Conservation (phyloP, 2,329 filamentous ascomycete genomes). For the Curvularia spicifera region DNA sequence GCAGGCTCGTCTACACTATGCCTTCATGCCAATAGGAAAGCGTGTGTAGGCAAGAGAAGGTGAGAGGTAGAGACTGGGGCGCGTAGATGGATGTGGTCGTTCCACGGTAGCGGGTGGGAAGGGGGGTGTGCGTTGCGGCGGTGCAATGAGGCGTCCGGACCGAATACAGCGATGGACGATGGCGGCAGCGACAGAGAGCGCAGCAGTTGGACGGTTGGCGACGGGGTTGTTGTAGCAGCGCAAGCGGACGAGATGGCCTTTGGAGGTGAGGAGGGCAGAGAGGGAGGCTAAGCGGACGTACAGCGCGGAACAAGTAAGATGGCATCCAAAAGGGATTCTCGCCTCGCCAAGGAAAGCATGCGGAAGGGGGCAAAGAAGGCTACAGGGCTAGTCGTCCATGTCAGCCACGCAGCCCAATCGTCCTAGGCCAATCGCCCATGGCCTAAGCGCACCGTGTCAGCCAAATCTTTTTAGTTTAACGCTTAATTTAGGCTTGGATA, state of each 20-base stretch:
- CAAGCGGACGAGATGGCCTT: not conserved
- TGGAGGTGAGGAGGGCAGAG: not conserved
- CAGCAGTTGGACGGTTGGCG: not conserved
- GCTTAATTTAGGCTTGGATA: conserved; percentile 10
- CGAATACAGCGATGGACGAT: conserved; percentile 3
- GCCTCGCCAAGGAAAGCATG: conserved; percentile 12
- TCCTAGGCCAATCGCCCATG: conserved; percentile 10
- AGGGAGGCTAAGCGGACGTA: conserved; percentile 10
- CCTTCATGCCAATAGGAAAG: conserved; percentile 32
- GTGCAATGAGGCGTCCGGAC: conserved; percentile 10
- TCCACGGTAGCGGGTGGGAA: conserved; percentile 10
- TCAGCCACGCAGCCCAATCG: conserved; percentile 11
- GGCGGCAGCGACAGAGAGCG: conserved; percentile 2
- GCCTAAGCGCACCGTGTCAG: conserved; percentile 9
- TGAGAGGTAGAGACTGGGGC: not conserved
- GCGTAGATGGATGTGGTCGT: not conserved
- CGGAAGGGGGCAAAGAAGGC: conserved; percentile 14
- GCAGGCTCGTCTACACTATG: conserved; percentile 28
- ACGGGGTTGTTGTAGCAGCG: not conserved
- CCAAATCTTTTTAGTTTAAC: conserved; percentile 7
- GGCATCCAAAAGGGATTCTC: conserved; percentile 15
- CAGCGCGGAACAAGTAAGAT: conserved; percentile 1
- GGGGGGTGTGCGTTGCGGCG: conserved; percentile 17
- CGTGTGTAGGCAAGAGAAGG: not conserved
- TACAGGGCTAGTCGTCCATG: conserved; percentile 11